Percentiles rank a stretch among this genome's conserved stretches.
Evolutionary conservation across 306 rosid genomes (phyloP).

Genomic region (Carpinus fangiana): DNA sequence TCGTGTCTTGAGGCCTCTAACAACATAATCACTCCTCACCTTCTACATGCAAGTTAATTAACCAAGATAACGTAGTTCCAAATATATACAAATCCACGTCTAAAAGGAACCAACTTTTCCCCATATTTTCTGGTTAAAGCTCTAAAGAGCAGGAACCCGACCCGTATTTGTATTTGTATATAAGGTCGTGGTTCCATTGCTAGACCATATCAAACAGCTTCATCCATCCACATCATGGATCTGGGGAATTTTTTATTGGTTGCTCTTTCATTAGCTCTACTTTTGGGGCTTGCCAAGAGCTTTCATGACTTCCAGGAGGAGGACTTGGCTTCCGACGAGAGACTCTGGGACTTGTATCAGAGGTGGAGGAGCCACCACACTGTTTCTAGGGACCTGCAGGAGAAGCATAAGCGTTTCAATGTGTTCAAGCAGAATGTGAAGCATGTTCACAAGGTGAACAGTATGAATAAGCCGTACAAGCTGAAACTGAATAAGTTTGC

Average conservation of each 20-base stretch:
- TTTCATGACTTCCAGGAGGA: conserved; percentile 42
- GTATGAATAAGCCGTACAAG: conserved; percentile 53
- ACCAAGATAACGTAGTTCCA: conserved; percentile 11
- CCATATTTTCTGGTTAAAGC: conserved; percentile 16
- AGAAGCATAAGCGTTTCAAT: conserved; percentile 45
- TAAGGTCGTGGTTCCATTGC: conserved; percentile 3
- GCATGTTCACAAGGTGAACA: conserved; percentile 47
- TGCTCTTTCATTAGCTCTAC: conserved; percentile 24
- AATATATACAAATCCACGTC: conserved; percentile 7
- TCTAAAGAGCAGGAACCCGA: conserved; percentile 3
- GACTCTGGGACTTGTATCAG: conserved; percentile 41
- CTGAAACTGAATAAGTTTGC: conserved; percentile 54
- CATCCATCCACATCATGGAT: conserved; percentile 14
- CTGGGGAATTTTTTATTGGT: conserved; percentile 23
- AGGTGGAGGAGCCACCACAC: conserved; percentile 52
- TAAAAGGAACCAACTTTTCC: conserved; percentile 13
- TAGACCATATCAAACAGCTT: conserved; percentile 2
- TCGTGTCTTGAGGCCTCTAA: conserved; percentile 7
- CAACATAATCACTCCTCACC: conserved; percentile 23
- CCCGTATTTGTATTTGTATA: background rate
- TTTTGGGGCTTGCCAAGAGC: conserved; percentile 34
- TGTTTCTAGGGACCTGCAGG: conserved; percentile 31
- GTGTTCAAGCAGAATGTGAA: conserved; percentile 48
- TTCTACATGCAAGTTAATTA: conserved; percentile 12
- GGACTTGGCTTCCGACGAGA: conserved; percentile 46